phyloP scores from a whole-genome alignment of 805 yeast genomes.

The Candida gorgasii region DNA sequence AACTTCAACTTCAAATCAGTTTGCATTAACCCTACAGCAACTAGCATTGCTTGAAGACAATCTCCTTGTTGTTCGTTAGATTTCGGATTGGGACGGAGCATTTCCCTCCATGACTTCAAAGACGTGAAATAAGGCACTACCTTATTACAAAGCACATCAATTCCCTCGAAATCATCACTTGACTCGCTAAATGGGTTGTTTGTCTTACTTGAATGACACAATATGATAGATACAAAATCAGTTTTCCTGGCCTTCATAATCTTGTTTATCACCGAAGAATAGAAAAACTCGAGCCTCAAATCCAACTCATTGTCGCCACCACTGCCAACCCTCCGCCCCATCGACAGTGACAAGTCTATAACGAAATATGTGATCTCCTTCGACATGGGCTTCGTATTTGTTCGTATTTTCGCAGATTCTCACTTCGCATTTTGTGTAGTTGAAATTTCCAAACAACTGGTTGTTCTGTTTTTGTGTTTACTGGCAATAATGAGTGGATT shows the following conservation, averaged over 20 bases:
- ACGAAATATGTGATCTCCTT: conserved; percentile 49
- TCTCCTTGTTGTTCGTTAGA: conserved; percentile 17
- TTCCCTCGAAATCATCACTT: conserved; percentile 19
- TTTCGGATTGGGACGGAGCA: conserved; percentile 9
- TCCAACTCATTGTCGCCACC: conserved; percentile 4
- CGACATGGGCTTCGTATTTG: conserved; percentile 9
- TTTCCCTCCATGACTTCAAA: conserved; percentile 15
- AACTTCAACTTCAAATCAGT: conserved; percentile 31
- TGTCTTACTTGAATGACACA: conserved; percentile 25
- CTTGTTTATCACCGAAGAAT: conserved; percentile 27
- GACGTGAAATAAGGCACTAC: conserved; percentile 21
- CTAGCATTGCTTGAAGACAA: conserved; percentile 30
- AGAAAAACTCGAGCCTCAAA: conserved; percentile 41
- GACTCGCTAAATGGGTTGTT: conserved; percentile 15
- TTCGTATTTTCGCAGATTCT: neutral
- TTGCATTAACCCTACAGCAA: conserved; percentile 36
- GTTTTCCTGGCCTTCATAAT: conserved; percentile 35
- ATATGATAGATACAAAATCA: conserved; percentile 37
- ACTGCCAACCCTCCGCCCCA: neutral
- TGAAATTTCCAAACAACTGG: neutral
- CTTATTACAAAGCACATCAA: conserved; percentile 21
- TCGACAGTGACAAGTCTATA: conserved; percentile 44
- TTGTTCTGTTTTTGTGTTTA: too few species aligned
- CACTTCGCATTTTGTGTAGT: too few species aligned
- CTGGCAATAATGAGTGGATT: neutral